These are phyloP conservation scores for Nitzschia palea DNA, from an alignment of 108 stramenopile genomes.

Conservation along the genomic window DNA sequence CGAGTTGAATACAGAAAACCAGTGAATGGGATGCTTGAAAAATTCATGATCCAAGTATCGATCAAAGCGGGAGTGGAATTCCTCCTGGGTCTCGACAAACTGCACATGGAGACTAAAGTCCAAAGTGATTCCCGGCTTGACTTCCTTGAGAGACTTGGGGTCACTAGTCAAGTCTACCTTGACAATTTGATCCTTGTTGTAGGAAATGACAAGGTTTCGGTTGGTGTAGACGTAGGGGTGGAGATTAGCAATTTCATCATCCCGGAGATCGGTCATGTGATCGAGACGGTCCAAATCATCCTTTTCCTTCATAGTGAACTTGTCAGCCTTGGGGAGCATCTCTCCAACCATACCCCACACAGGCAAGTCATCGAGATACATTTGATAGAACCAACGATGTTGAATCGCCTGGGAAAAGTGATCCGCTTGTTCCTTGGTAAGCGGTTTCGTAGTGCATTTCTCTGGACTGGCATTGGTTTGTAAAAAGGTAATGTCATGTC, in stretches of 20 bases:
- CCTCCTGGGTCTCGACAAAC: slow-evolving; percentile 68
- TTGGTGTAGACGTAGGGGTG: slow-evolving; percentile 89
- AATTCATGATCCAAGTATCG: slow-evolving; percentile 94
- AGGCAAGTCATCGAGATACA: slow-evolving; percentile 97
- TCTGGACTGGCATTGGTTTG: slow-evolving; percentile 53
- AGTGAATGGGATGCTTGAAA: slow-evolving; percentile 99
- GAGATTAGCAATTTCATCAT: slow-evolving; percentile 42
- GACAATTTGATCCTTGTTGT: slow-evolving; percentile 93
- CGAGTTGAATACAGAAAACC: slow-evolving; percentile 98
- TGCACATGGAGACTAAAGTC: slow-evolving; percentile 78
- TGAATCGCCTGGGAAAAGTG: slow-evolving; percentile 75
- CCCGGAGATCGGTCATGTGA: slow-evolving; percentile 54
- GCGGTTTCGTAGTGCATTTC: slow-evolving; percentile 66
- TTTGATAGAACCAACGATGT: slow-evolving; percentile 96
- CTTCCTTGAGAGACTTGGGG: slow-evolving; percentile 66
- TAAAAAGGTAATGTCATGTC: slow-evolving; percentile 77
- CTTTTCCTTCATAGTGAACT: slow-evolving; percentile 41
- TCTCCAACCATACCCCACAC: slow-evolving; percentile 98
- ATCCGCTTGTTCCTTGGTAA: slow-evolving; percentile 51
- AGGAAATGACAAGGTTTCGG: slow-evolving; percentile 77
- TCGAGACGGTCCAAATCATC: slow-evolving; percentile 70
- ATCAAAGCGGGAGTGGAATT: slow-evolving; percentile 91
- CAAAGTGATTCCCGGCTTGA: slow-evolving; percentile 68
- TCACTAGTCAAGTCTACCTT: slow-evolving; percentile 93
- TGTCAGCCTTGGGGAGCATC: slow-evolving; percentile 64